Conservation (phyloP, 768 basidiomycete species). For the Lentinula sp. region DNA sequence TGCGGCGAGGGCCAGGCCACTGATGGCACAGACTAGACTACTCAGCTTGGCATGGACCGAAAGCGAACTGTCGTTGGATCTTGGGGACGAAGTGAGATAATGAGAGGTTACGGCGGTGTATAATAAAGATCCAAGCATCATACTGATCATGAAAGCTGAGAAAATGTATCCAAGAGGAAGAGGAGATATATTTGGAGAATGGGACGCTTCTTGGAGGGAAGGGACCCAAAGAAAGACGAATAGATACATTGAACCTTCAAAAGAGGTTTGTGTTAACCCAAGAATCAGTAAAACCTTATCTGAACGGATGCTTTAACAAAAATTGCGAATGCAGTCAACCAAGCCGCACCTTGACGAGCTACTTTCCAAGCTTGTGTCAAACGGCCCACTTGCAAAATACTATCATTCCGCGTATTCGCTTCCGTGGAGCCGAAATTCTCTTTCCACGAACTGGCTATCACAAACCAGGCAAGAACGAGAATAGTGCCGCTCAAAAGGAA, state of each 20-base stretch:
- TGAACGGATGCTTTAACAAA: neutral
- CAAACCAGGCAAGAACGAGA: conserved; percentile 46
- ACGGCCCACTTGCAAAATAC: conserved; percentile 46
- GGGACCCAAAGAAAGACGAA: conserved; percentile 85
- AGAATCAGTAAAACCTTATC: conserved; percentile 59
- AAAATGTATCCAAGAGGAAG: conserved; percentile 79
- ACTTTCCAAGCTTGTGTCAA: conserved; percentile 52
- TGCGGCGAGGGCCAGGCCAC: conserved; percentile 48
- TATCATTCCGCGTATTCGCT: conserved; percentile 18
- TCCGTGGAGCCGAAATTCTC: conserved; percentile 62
- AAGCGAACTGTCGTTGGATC: conserved; percentile 28
- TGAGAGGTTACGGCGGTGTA: conserved; percentile 46
- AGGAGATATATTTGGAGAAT: conserved; percentile 20
- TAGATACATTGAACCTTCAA: conserved; percentile 82
- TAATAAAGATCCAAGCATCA: conserved; percentile 74
- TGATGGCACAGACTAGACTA: conserved; percentile 53
- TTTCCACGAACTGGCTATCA: conserved; percentile 53
- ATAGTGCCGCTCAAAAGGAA: conserved; percentile 59
- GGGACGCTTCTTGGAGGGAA: conserved; percentile 57
- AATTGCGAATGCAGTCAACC: neutral
- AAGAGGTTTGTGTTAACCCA: conserved; percentile 72
- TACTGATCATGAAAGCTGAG: conserved; percentile 74
- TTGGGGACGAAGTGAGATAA: conserved; percentile 14
- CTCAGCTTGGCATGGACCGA: conserved; percentile 63
- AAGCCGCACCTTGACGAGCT: conserved; percentile 39